Evolutionary conservation across 495 filamentous ascomycete genomes (phyloP).

Genomic region (Lophiotrema nucula): DNA sequence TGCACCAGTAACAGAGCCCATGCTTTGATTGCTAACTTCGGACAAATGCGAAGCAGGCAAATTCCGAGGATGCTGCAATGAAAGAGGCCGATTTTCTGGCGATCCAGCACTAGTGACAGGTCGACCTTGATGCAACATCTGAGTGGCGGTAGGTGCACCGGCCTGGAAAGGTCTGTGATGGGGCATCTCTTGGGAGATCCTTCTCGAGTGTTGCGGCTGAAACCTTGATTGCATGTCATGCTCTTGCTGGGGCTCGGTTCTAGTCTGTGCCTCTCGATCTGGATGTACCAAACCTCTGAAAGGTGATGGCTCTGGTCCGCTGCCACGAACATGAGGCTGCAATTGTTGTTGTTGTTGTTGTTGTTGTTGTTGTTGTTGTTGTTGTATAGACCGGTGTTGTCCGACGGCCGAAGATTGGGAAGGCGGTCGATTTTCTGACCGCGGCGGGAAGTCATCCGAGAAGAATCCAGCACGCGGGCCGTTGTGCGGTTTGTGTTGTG

Average conservation of each 20-base stretch:
- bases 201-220: constrained; percentile 13
- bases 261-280: constrained; percentile 16
- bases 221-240: constrained; percentile 5
- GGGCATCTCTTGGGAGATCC: constrained; percentile 22
- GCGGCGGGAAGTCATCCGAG: constrained; percentile 11
- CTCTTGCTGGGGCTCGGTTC: constrained; percentile 13
- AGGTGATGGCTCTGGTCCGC: constrained; percentile 10
- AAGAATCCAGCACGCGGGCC: constrained; percentile 28
- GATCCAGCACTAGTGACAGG: constrained; percentile 7
- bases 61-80: constrained; percentile 7
- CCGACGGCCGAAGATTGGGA: constrained; percentile 16
- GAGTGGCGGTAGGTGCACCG: constrained; percentile 2
- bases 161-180: constrained; percentile 22
- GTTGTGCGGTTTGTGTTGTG: constrained; percentile 8
- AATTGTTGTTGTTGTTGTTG: constrained; percentile 5
- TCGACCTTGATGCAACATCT: constrained; percentile 16
- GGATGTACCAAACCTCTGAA: constrained; percentile 16
- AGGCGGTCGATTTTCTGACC: constrained; percentile 15
- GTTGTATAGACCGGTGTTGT: constrained; percentile 1
- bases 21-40: constrained; percentile 8
- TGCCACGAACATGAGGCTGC: not conserved
- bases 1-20: not conserved
- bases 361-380: constrained; percentile 8
- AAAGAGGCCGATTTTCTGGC: constrained; percentile 18
- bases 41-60: constrained; percentile 7